Base-by-base conservation (phyloP, 257 asterid species). In the Gentiana dahurica region DNA sequence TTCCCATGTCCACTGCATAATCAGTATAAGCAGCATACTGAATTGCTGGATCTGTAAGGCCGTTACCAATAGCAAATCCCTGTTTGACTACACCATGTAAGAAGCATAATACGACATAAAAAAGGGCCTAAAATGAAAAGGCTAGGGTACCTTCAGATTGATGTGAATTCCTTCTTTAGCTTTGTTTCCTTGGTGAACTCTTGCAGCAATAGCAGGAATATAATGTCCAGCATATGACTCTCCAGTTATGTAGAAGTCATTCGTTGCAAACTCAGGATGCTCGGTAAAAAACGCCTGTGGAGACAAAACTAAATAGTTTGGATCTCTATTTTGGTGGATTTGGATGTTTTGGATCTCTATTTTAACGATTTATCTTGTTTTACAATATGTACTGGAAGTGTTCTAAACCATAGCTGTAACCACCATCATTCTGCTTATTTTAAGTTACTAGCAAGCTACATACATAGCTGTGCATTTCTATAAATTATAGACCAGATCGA, bases 161-260 rank as follows among this genome's bases (percentile, higher is more conserved):
- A 89, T 60, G 66, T 82, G 88, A 65, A 73, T 69, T 65, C 97
- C 97, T 73, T 80, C 88, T 49, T 79, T 83, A 54, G 67, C 93
- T 75, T 89, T 84, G 83, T 89, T 86, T 64, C 94, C 97, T 44
- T 45, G 72, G 80, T 89, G 83, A 68, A 89, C 82, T 61, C 95
- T 86, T 56, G 95, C 82, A 66, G 97, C 97, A 68, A 89, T 73
- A 71, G 97, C 95, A 65, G 97, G 97, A 62, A 89, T 84, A 51
- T 89, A 89, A 61, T 89, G 97, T 56, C 97, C 97, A 62, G 97
- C 97, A 69, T 89, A 89, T 36, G 97, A 89, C 73, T 89, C 97
- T 51, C 97, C 97, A 58, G 95, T 86, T 58, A 89, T 89, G 79
- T 72, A 89, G 65, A 89, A 89, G 66, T 86, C 95, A 65, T 86